Conservation (phyloP, 2,329 filamentous ascomycete genomes). For the Fusarium globosum region DNA sequence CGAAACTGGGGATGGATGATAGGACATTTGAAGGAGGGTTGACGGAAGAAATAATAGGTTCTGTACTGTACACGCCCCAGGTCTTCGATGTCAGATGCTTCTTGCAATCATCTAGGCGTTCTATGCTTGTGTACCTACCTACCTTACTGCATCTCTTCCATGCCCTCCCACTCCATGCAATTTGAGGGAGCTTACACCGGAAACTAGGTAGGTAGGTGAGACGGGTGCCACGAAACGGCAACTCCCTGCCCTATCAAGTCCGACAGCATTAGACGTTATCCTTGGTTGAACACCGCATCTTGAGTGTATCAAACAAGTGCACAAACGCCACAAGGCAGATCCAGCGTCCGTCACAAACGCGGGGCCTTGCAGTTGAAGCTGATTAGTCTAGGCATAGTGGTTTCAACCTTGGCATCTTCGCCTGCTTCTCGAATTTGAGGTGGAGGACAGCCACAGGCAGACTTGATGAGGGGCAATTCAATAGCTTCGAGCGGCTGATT, state of each 20-base stretch:
- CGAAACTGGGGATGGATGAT: background rate
- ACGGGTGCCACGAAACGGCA: constrained; percentile 1
- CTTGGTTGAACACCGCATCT: background rate
- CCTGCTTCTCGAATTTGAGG: constrained; percentile 4
- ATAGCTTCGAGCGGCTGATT: constrained; percentile 7
- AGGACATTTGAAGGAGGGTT: background rate
- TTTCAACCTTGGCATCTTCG: constrained; percentile 5
- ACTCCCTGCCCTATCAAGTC: constrained; percentile 8
- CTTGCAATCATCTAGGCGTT: constrained; percentile 3
- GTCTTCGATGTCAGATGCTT: constrained; percentile 29
- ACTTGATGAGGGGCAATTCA: background rate
- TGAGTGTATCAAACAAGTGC: background rate
- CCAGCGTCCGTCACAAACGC: background rate
- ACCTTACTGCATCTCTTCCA: background rate
- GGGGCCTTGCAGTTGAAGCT: constrained; percentile 2
- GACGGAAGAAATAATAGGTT: background rate
- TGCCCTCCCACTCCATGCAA: background rate
- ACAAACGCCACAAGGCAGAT: constrained; percentile 1
- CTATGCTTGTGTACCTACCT: background rate
- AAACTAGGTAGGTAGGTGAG: background rate
- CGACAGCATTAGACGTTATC: background rate
- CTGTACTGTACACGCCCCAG: background rate
- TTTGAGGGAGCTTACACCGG: background rate
- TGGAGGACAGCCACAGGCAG: background rate
- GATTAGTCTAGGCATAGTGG: background rate